A percentile compares a stretch with the other conserved stretches of the same genome.
Evolutionary conservation across 805 yeast species (phyloP).

Genomic region (Schizosaccharomyces lindneri): DNA sequence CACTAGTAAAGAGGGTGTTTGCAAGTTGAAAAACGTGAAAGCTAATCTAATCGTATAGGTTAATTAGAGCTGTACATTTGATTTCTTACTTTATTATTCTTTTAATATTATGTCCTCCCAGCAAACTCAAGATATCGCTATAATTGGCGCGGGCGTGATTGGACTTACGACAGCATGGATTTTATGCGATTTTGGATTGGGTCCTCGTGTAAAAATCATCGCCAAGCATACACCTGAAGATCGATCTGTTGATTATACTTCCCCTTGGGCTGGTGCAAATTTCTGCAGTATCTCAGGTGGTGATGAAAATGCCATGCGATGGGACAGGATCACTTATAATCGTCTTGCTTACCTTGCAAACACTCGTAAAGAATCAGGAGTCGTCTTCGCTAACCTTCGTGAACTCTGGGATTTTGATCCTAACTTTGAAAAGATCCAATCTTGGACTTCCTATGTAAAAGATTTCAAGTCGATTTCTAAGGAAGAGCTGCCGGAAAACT

Average conservation of each 20-base stretch:
- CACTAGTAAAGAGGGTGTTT: too few relatives aligned
- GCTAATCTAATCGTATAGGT: too few relatives aligned
- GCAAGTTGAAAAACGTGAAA: too few relatives aligned
- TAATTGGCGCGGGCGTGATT: constrained; percentile 35
- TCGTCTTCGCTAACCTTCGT: background rate
- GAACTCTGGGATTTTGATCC: background rate
- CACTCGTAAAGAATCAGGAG: background rate
- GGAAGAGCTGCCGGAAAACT: constrained; percentile 26
- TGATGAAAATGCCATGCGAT: background rate
- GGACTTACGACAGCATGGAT: constrained; percentile 39
- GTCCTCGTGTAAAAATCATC: constrained; percentile 22
- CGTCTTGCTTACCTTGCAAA: constrained; percentile 14
- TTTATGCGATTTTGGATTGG: constrained; percentile 13
- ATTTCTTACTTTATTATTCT: too few relatives aligned
- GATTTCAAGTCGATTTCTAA: constrained; percentile 20
- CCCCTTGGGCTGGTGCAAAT: constrained; percentile 41
- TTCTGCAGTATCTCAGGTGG: background rate
- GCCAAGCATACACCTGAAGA: constrained; percentile 62
- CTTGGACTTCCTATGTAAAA: background rate
- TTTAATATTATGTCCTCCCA: background rate
- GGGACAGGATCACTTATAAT: constrained; percentile 1
- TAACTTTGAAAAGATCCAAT: background rate
- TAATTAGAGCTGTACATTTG: too few relatives aligned
- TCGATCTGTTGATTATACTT: constrained; percentile 43
- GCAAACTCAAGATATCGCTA: constrained; percentile 9